Conservation (phyloP, 768 basidiomycete genomes). For the Rhodosporidiobolus sp. region DNA sequence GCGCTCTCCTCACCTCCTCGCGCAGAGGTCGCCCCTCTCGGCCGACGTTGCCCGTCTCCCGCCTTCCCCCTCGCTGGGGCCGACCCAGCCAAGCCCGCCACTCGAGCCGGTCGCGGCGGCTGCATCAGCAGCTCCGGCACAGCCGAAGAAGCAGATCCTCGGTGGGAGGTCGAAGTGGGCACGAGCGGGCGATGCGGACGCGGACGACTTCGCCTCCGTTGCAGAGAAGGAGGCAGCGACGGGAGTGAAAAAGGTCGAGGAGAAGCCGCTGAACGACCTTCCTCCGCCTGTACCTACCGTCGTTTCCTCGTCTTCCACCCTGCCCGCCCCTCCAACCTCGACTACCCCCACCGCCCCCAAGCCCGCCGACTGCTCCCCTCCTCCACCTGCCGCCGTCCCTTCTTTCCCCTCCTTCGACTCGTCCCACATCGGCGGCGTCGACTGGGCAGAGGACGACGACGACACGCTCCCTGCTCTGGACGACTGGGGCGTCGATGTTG, state of each 20-base stretch:
- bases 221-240: not conserved
- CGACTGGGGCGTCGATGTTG: conserved; percentile 73
- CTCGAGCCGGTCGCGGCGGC: not conserved
- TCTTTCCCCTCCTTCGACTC: conserved; percentile 47
- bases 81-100: no score
- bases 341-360: not conserved
- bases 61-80: no score
- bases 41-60: not conserved
- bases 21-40: not conserved
- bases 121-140: not conserved
- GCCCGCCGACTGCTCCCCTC: not conserved
- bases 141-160: conserved; percentile 7
- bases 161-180: conserved; percentile 18
- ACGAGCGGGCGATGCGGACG: conserved; percentile 2
- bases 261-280: not conserved
- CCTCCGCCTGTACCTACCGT: not conserved
- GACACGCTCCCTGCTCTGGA: conserved; percentile 74
- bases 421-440: conserved; percentile 62
- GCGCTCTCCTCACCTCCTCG: not conserved
- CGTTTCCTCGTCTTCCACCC: no score
- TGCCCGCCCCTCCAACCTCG: not conserved
- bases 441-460: conserved; percentile 86
- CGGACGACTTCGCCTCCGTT: conserved; percentile 1
- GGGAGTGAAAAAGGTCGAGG: not conserved
- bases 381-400: not conserved